Evolutionary conservation across 805 yeast species (phyloP), one percentile per base, ranked within the genome.

Genomic region (Kodamaea laetipori): DNA sequence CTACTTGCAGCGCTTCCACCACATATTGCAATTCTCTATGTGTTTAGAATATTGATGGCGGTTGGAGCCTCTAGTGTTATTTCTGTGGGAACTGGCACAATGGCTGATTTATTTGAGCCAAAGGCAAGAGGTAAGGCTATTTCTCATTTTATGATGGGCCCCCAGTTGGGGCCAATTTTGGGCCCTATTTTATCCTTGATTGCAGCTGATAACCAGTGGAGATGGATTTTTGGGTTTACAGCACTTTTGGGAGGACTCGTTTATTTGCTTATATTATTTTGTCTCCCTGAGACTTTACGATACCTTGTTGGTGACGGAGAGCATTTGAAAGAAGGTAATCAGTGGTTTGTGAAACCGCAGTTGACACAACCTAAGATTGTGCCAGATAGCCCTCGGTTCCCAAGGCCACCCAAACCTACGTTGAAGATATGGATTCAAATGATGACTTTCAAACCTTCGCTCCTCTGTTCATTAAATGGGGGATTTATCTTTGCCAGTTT

Each of bases 401-500:
- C 77, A 1, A 63, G 54, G 35, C 80, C 82, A 0, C 75, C 78
- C 3, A 73, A 65, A 48, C 77, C 79, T 19, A 63, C 67, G 13
- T 36, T 73, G 2, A 58, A 52, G 24, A 58, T 55, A 4, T 75
- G 69, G 45, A 62, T 64, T 57, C 55, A 52, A 5, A 56, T 76
- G 37, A 19, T 76, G 2, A 62, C 57, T 33, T 70, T 64, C 39
- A 56, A 56, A n/a, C 80, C 81, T 1, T 74, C 78, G 0, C 39
- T 71, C 0, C 43, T 77, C 4, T 68, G 76, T 37, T 73, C 81
- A 0, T 33, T 76, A 5, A 69, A 73, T 26, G 70, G 78, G 3
- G 80, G 78, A 1, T 51, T 78, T 4, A 50, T 77, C n/a, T 78
- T 79, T 60, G 77, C 82, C 3, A 64, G 76, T 13, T 79, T 77